These are phyloP conservation scores for Primulina huaijiensis DNA, from an alignment of 257 asterid genomes.

Conservation along the genomic window DNA sequence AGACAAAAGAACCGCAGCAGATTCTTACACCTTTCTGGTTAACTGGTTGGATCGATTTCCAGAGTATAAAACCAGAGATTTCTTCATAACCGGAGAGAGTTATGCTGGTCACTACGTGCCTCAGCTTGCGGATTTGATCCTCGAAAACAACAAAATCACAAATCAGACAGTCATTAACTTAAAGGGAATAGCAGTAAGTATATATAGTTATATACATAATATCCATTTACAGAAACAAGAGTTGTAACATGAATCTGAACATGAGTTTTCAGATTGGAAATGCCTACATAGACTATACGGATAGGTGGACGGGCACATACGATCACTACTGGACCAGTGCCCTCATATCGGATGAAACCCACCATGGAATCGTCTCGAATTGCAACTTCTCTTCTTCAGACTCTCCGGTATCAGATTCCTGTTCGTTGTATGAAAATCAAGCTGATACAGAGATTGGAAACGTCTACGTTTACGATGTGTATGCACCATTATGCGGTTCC, in stretches of 20 bases:
- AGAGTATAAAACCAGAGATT: conserved; percentile 55
- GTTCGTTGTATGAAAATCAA: conserved; percentile 18
- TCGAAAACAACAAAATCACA: conserved; percentile 39
- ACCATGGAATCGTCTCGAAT: conserved; percentile 32
- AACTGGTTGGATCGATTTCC: conserved; percentile 77
- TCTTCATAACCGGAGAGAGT: conserved; percentile 61
- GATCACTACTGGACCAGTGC: conserved; percentile 60
- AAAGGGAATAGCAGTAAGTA: conserved; percentile 65
- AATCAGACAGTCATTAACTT: conserved; percentile 50
- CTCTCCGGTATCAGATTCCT: conserved; percentile 17
- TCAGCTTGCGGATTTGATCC: conserved; percentile 61
- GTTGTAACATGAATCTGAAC: not conserved
- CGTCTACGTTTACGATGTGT: conserved; percentile 37
- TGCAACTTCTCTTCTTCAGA: conserved; percentile 43
- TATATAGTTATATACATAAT: not conserved
- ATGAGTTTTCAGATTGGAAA: conserved; percentile 57
- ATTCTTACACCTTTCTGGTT: conserved; percentile 48
- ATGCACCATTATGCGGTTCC: conserved; percentile 49
- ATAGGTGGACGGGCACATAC: conserved; percentile 32
- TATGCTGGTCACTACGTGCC: conserved; percentile 77
- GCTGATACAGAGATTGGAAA: conserved; percentile 25
- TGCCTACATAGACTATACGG: conserved; percentile 38
- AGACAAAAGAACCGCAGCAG: conserved; percentile 50
- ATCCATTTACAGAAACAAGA: not conserved
- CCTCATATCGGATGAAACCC: conserved; percentile 62